These are phyloP conservation scores for Sporothrix pseudoabietina DNA, from an alignment of 2,329 filamentous ascomycete genomes.

Conservation along the genomic window DNA sequence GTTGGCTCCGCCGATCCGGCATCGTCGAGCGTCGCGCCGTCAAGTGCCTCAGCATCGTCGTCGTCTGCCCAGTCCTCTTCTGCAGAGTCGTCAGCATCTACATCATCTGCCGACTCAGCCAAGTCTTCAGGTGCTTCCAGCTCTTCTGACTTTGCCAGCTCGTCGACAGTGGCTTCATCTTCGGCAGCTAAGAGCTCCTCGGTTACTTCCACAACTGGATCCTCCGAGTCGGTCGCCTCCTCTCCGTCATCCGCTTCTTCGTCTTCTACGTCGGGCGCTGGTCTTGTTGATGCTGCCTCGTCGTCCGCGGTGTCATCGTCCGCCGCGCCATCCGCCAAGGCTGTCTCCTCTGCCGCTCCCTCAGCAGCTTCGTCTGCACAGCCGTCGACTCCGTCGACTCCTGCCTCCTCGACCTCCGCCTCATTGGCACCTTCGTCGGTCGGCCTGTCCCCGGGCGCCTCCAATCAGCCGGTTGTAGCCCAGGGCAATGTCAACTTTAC, in stretches of 20 bases:
- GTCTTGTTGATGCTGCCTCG: neutral
- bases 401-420: neutral
- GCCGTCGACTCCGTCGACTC: neutral
- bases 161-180: neutral
- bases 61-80: neutral
- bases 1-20: neutral
- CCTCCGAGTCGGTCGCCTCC: too few species aligned
- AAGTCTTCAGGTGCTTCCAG: neutral
- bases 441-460: neutral
- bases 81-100: neutral
- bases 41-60: neutral
- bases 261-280: neutral
- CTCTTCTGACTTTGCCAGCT: neutral
- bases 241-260: neutral
- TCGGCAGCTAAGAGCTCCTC: neutral
- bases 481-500: conserved; percentile 35
- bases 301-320: neutral
- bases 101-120: neutral
- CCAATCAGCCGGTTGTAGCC: conserved; percentile 18
- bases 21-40: neutral
- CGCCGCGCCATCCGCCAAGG: too few species aligned
- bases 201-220: too few species aligned
- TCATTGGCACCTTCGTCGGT: neutral
- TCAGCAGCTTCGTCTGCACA: neutral
- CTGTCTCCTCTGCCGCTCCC: neutral